Base-by-base conservation (phyloP, 169 alveolate genomes). In the Theileria parva region DNA sequence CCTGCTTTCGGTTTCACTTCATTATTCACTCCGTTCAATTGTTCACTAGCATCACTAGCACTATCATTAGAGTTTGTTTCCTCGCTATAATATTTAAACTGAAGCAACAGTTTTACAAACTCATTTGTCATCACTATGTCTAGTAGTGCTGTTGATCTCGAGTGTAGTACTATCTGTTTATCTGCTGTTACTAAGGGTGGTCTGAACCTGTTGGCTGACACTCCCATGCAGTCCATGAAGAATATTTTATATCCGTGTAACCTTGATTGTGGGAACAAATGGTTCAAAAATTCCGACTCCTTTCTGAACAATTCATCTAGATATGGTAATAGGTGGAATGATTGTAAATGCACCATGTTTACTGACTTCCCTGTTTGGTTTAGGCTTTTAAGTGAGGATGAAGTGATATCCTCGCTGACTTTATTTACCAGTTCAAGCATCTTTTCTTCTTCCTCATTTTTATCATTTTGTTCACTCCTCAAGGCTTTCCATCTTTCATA, bases 271-370 rank as follows among this genome's bases (percentile, higher is more conserved):
- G 95, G 96, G 53, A 86, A 88, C 60, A 91, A 74, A 65, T 61
- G 89, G 79, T 86, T 86, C 12, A 94, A 80, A 53, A 91, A 86
- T 79, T 66, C 76, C 37, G 85, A 81, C 59, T 93, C 85, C 39
- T 91, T 83, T 78, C 59, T 86, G 86, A 88, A 95, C 48, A 92
- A 74, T 67, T 87, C 90, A 75, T 78, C 74, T 34, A 90, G 69
- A 79, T 86, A 86, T 77, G 92, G 95, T 19, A 85, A 88, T 66
- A 92, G 80, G 65, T 92, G 96, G 81, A 95, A 92, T 50, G 95
- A 94, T 69, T 91, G 94, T 74, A 92, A 71, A 57, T 86, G 94
- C 68, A 90, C 84, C 68, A 75, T 77, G 81, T 86, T 83, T 84
- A 79, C 85, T 71, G 91, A 93, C 91, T 81, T 80, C 57, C 87